These are phyloP conservation scores for Pterocarpus santalinus DNA, from an alignment of 306 rosid genomes.

Conservation along the genomic window DNA sequence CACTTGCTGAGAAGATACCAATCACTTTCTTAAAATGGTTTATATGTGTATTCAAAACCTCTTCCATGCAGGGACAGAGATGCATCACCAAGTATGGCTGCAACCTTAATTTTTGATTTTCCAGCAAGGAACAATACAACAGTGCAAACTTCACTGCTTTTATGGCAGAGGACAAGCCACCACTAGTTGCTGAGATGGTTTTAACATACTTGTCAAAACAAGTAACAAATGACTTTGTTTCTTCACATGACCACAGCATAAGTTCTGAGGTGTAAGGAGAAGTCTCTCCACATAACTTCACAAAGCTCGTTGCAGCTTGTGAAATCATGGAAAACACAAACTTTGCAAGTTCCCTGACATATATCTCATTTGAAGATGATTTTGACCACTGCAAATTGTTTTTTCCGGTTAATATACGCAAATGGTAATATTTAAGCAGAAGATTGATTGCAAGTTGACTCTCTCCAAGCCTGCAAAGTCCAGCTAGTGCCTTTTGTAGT, in stretches of 20 bases:
- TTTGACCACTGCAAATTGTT: constrained; percentile 50
- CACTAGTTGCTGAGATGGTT: constrained; percentile 54
- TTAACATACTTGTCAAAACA: constrained; percentile 58
- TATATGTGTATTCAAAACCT: constrained; percentile 57
- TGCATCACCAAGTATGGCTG: constrained; percentile 58
- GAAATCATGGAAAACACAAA: constrained; percentile 76
- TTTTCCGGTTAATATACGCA: constrained; percentile 55
- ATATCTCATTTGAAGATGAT: constrained; percentile 49
- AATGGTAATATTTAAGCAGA: constrained; percentile 64
- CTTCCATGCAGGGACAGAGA: constrained; percentile 67
- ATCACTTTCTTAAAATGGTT: constrained; percentile 72
- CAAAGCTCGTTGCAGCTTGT: constrained; percentile 71
- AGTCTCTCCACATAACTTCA: constrained; percentile 64
- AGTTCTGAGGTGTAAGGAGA: constrained; percentile 63
- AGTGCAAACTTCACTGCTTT: constrained; percentile 56
- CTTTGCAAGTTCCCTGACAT: constrained; percentile 64
- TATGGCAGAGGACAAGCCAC: constrained; percentile 59
- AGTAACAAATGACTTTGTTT: constrained; percentile 58
- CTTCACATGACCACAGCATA: constrained; percentile 61
- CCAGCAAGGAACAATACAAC: constrained; percentile 69
- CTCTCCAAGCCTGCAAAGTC: constrained; percentile 71
- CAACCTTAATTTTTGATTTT: constrained; percentile 62
- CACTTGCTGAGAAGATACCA: constrained; percentile 62
- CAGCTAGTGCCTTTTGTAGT: constrained; percentile 58
- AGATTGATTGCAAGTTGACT: constrained; percentile 60